phyloP scores from a whole-genome alignment of 2,329 filamentous ascomycete genomes.

The Fusarium buxicola region DNA sequence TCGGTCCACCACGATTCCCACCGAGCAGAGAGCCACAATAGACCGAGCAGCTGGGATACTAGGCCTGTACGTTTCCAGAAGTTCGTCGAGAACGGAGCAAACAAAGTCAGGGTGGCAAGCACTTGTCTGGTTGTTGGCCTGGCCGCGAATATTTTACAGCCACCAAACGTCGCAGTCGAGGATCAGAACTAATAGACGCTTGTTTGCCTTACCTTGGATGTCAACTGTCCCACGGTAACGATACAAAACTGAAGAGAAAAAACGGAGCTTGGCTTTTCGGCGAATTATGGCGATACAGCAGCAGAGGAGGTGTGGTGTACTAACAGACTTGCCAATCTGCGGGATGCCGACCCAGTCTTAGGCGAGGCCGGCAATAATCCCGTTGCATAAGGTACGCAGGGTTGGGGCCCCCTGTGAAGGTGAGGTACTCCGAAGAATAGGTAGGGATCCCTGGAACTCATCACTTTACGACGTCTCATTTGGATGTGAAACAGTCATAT shows the following conservation, averaged over 20 bases:
- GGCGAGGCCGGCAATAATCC: conserved; percentile 41
- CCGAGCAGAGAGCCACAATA: conserved; percentile 30
- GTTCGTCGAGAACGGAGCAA: conserved; percentile 15
- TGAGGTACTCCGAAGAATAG: conserved; percentile 10
- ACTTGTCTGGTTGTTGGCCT: neutral
- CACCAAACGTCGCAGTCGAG: neutral
- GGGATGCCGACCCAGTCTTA: conserved; percentile 30
- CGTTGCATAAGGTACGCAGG: conserved; percentile 35
- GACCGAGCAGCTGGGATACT: conserved; percentile 31
- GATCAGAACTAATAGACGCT: neutral
- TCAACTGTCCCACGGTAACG: conserved; percentile 3
- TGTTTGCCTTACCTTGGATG: neutral
- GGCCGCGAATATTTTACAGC: neutral
- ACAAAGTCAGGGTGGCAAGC: neutral
- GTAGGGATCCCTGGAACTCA: conserved; percentile 28
- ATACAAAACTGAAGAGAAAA: conserved; percentile 3
- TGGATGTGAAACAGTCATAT: conserved; percentile 40
- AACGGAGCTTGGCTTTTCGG: conserved; percentile 11
- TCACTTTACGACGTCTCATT: conserved; percentile 35
- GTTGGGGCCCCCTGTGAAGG: conserved; percentile 22
- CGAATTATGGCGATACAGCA: conserved; percentile 16
- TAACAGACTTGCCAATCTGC: conserved; percentile 20
- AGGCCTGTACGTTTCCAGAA: conserved; percentile 12
- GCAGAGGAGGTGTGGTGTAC: neutral
- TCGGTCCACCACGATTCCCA: conserved; percentile 38